Conservation (phyloP, 371 early-diverging fungal genomes). For the Mucor lusitanicus region DNA sequence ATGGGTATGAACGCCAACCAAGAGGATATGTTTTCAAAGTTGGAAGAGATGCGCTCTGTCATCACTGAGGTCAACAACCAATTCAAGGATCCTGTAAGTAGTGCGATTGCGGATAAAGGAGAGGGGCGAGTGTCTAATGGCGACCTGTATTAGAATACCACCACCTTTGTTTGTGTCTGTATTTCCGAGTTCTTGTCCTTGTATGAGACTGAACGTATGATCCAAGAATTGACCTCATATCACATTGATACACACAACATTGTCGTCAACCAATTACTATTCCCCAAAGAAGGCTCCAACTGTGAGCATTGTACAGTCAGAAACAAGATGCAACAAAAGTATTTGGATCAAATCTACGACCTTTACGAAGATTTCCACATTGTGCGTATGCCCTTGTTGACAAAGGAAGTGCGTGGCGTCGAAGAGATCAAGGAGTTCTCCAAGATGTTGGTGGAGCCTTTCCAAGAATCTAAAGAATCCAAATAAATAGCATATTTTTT, state of each 20-base stretch:
- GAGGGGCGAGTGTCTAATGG: not conserved
- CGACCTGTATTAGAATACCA: slow-evolving; percentile 70
- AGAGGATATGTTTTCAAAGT: slow-evolving; percentile 94
- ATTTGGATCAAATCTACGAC: slow-evolving; percentile 96
- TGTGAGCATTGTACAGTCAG: slow-evolving; percentile 96
- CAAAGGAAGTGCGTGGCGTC: slow-evolving; percentile 95
- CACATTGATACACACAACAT: slow-evolving; percentile 99
- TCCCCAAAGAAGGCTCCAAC: slow-evolving; percentile 90
- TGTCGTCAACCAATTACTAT: slow-evolving; percentile 97
- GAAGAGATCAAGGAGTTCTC: slow-evolving; percentile 91
- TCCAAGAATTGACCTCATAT: slow-evolving; percentile 95
- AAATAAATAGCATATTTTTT: not conserved
- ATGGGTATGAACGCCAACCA: slow-evolving; percentile 90
- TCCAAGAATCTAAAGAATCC: slow-evolving; percentile 24
- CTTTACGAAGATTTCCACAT: slow-evolving; percentile 98
- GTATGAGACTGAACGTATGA: slow-evolving; percentile 99
- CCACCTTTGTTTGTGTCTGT: slow-evolving; percentile 98
- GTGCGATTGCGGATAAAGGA: not conserved
- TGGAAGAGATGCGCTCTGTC: slow-evolving; percentile 91
- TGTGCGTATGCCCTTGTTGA: slow-evolving; percentile 89
- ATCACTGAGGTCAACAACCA: slow-evolving; percentile 97
- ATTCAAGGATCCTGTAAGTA: slow-evolving; percentile 88
- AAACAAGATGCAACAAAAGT: slow-evolving; percentile 97
- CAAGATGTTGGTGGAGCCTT: slow-evolving; percentile 88
- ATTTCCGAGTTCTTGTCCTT: slow-evolving; percentile 98